Conservation (phyloP, 1,284 basidiomycete species). For the Rhodotorula glutinis region DNA sequence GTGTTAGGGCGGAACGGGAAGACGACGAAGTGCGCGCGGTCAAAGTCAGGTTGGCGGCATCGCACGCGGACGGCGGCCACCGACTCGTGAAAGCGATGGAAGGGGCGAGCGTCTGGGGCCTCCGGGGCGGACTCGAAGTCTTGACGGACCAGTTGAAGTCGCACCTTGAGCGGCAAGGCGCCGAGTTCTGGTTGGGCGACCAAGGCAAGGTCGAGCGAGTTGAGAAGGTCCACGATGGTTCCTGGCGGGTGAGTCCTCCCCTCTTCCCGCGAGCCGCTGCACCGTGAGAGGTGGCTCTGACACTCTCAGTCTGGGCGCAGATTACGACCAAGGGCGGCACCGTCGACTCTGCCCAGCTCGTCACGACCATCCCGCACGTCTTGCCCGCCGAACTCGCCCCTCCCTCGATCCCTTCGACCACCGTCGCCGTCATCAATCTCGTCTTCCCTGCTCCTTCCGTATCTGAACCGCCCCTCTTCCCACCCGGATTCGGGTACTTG, state of each 20-base stretch:
- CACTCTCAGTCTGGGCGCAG: conserved; percentile 45
- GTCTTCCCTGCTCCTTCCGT: conserved; percentile 49
- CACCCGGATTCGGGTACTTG: conserved; percentile 86
- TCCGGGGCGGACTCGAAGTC: conserved; percentile 70
- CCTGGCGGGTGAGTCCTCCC: conserved; percentile 9
- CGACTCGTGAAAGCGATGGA: conserved; percentile 58
- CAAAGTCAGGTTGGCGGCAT: conserved; percentile 49
- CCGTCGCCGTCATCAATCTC: conserved; percentile 69
- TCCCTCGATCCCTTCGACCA: conserved; percentile 47
- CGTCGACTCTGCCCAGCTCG: conserved; percentile 41
- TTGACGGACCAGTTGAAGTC: conserved; percentile 62
- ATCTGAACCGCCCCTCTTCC: conserved; percentile 47
- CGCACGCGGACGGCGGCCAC: conserved; percentile 46
- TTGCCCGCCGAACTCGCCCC: conserved; percentile 54
- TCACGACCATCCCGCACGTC: conserved; percentile 43
- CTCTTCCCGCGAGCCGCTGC: no score
- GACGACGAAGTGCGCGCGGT: conserved; percentile 49
- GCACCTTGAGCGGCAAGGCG: conserved; percentile 49
- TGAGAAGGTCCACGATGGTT: conserved; percentile 4
- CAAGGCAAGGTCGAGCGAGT: conserved; percentile 16
- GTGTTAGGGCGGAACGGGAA: conserved; percentile 33
- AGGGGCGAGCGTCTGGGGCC: conserved; percentile 70
- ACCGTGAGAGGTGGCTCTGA: background rate
- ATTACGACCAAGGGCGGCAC: conserved; percentile 50
- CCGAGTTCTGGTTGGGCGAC: conserved; percentile 44